These are phyloP conservation scores for Phytophthora tentaculata DNA, from an alignment of 352 stramenopile genomes.

Conservation along the genomic window DNA sequence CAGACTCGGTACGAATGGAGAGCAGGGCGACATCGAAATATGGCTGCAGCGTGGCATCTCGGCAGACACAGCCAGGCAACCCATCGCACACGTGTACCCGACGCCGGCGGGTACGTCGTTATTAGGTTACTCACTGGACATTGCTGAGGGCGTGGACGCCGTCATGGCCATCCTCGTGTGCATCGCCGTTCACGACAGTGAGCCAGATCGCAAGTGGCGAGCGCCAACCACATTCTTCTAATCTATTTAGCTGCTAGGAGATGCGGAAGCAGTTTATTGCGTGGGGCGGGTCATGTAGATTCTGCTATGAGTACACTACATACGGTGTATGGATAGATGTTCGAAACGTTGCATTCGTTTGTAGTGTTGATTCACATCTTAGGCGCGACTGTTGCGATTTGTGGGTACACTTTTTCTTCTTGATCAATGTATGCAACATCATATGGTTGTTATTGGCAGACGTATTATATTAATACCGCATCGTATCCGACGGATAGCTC, in stretches of 20 bases:
- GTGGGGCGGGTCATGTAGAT: background rate
- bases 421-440: constrained; percentile 5
- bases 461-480: constrained; percentile 3
- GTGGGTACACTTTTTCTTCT: constrained; percentile 11
- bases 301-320: no score
- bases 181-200: constrained; percentile 39
- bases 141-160: constrained; percentile 45
- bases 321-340: no score
- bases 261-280: background rate
- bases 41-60: constrained; percentile 41
- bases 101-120: constrained; percentile 22
- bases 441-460: constrained; percentile 4
- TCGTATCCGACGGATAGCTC: background rate
- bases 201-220: constrained; percentile 23
- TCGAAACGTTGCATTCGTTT: no score
- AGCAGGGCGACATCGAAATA: constrained; percentile 41
- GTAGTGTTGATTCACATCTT: constrained; percentile 3
- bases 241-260: constrained; percentile 12
- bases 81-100: constrained; percentile 44
- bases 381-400: background rate
- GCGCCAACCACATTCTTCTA: constrained; percentile 10
- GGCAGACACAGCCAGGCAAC: constrained; percentile 18
- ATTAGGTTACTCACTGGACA: constrained; percentile 39
- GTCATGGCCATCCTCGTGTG: constrained; percentile 41
- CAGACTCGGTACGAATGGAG: constrained; percentile 31